Base-by-base conservation (phyloP, 495 filamentous ascomycete genomes). In the Daldinia childiae region DNA sequence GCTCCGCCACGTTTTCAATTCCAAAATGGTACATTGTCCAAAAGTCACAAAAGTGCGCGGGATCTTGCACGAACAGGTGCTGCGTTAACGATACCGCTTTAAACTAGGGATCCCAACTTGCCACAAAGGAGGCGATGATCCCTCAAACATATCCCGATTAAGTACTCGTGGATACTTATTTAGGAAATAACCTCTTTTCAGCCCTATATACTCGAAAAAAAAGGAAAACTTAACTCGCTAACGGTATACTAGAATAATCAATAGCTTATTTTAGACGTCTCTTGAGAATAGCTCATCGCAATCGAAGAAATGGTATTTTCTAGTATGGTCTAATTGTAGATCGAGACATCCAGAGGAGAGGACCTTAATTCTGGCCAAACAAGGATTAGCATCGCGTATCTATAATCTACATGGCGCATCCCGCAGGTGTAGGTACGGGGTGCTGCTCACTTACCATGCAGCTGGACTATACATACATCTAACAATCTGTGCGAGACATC, bases 401-500 rank as follows among this genome's bases (percentile, higher is more conserved):
- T 73, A 38, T 55, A 69, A 69, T 70, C 66, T 59, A 62, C 50
- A 61, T 64, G 58, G 65, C 59, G 57, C 54, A 39, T 56, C 59
- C 56, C 45, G 59, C 38, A 39, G 69, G 45, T 21, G 24, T 68
- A 68, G 45, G 59, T 61, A 62, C 48, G 58, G 62, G 55, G 62
- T 66, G 38, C 30, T 66, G 30, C 32, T 45, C 54, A 51, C 48
- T 68, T 57, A 36, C 38, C 43, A 24, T 73, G 56, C 54, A 68
- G 64, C 14, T 38, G 60, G 32, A 38, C 48, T 59, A 51, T 30
- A 51, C 38, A 58, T 51, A 43, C 55, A 19, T 36, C 61, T 29
- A 69, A 61, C 34, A 59, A 66, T 62, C 39, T 66, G 52, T 50
- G 62, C 66, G 59, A 73, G 71, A 73, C 71, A 73, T 63, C n/a